These are phyloP conservation scores for Raphanus sativus DNA, from an alignment of 345 rosid genomes.

Conservation along the genomic window DNA sequence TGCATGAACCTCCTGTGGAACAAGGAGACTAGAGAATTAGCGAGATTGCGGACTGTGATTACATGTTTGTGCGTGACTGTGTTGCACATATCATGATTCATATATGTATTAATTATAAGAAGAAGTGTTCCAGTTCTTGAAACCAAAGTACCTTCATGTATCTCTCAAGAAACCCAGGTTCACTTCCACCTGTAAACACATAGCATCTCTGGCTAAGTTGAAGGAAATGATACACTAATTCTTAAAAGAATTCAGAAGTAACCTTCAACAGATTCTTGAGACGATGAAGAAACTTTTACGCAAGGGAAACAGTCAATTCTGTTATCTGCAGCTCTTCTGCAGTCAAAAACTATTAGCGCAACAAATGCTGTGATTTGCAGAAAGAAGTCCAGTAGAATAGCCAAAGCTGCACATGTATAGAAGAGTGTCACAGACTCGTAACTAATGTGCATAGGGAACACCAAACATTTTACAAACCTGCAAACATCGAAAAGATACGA, in stretches of 20 bases:
- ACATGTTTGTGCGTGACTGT: conserved; percentile 12
- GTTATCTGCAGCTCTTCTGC: conserved; percentile 69
- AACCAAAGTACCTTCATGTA: conserved; percentile 77
- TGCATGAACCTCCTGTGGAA: conserved; percentile 80
- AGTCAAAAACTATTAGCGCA: conserved; percentile 87
- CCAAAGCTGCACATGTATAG: conserved; percentile 65
- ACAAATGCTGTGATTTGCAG: conserved; percentile 98
- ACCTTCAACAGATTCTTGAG: conserved; percentile 77
- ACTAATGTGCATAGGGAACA: conserved; percentile 6
- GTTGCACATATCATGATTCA: background rate
- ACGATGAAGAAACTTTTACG: conserved; percentile 53
- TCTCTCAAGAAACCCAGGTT: conserved; percentile 75
- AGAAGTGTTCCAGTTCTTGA: conserved; percentile 10
- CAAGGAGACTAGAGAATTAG: conserved; percentile 24
- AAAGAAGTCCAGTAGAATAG: conserved; percentile 88
- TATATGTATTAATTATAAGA: conserved; percentile 20
- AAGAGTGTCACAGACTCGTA: conserved; percentile 31
- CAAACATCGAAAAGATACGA: conserved; percentile 96
- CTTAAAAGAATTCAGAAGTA: background rate
- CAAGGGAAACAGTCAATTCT: conserved; percentile 97
- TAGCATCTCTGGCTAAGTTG: conserved; percentile 23
- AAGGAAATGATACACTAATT: background rate
- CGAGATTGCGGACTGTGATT: conserved; percentile 6
- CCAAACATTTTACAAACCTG: conserved; percentile 51
- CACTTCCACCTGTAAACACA: conserved; percentile 58